Percentiles rank a stretch among this genome's conserved stretches.
Evolutionary conservation across 2,329 filamentous ascomycete genomes (phyloP).

Genomic region (Myriosclerotinia scirpicola): DNA sequence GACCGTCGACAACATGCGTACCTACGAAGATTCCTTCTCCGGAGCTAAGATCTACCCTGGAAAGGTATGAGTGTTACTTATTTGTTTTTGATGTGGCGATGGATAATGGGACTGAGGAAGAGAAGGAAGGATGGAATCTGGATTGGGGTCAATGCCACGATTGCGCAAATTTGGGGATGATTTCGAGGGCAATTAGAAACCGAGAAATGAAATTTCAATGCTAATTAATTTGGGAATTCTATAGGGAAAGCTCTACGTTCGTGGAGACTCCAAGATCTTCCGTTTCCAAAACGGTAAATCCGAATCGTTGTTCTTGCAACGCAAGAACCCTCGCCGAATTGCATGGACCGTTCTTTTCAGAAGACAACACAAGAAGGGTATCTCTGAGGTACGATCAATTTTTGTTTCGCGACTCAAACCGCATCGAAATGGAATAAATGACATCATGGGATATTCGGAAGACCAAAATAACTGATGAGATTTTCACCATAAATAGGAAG

Average conservation of each 20-base stretch:
- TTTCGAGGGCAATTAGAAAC: background rate
- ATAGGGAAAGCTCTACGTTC: constrained; percentile 99
- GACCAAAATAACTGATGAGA: constrained; percentile 10
- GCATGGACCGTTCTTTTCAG: constrained; percentile 98
- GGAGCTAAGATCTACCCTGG: constrained; percentile 78
- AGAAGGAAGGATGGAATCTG: constrained; percentile 10
- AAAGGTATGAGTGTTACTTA: constrained; percentile 58
- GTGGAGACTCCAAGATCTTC: constrained; percentile 99
- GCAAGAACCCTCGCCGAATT: constrained; percentile 99
- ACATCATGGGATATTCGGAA: constrained; percentile 18
- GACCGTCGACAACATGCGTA: constrained; percentile 39
- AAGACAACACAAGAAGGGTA: constrained; percentile 99
- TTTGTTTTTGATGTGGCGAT: constrained; percentile 30
- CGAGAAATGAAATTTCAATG: constrained; percentile 24
- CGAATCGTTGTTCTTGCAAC: constrained; percentile 99
- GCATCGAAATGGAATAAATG: background rate
- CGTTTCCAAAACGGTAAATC: constrained; percentile 99
- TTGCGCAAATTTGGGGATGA: background rate
- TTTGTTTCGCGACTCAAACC: background rate
- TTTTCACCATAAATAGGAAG: constrained; percentile 65
- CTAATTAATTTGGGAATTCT: constrained; percentile 35
- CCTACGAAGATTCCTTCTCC: constrained; percentile 75
- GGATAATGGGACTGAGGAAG: constrained; percentile 19
- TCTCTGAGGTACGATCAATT: constrained; percentile 85
- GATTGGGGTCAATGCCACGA: background rate